Evolutionary conservation across 208 protist genomes (phyloP), one percentile per base, ranked within the genome.

Genomic region (Novymonas esmeraldas): DNA sequence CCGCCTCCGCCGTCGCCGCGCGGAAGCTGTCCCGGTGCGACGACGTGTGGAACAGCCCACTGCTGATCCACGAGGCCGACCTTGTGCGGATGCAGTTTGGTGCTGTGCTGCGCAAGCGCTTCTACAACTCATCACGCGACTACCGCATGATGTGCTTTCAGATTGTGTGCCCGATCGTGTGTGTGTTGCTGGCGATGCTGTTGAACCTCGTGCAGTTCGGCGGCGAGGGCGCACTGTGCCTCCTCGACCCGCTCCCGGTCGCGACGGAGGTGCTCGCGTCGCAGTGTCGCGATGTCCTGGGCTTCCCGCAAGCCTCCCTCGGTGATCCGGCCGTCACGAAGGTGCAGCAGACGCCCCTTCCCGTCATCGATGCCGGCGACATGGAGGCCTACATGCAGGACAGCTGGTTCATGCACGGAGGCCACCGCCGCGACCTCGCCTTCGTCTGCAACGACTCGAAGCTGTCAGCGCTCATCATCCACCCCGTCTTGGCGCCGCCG

Each of bases 121-220:
- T 90, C 16, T 72, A 76, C 31, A 79, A 70, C 73, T 29, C 84
- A 11, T 42, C 71, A 9, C 78, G 89, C 6, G 89, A 94, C 62
- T 70, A 64, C 22, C 63, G 76, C 24, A 80, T 74, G 64, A 61
- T 79, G 68, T 76, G 63, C 26, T 85, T 90, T 50, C 85, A 92
- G 52, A 68, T 92, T 34, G 20, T 85, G 22, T 82, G 69, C 33
- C 88, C 88, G 11, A 76, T 87, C 46, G 34, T 75, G 4, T 85
- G 78, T 26, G 50, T 92, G 20, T 67, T 91, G 28, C 51, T 92
- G n/a, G 78, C 85, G 33, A 66, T 92, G 74, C 54, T 89, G 56
- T 49, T 94, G 49, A 42, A 63, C 33, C 60, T 79, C 13, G 44
- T 91, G 34, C 38, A 49, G 39, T 44, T 44, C 16, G 22, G 33